Base-by-base conservation (phyloP, 1,284 basidiomycete species). In the Pseudomicrostroma phylloplanum region DNA sequence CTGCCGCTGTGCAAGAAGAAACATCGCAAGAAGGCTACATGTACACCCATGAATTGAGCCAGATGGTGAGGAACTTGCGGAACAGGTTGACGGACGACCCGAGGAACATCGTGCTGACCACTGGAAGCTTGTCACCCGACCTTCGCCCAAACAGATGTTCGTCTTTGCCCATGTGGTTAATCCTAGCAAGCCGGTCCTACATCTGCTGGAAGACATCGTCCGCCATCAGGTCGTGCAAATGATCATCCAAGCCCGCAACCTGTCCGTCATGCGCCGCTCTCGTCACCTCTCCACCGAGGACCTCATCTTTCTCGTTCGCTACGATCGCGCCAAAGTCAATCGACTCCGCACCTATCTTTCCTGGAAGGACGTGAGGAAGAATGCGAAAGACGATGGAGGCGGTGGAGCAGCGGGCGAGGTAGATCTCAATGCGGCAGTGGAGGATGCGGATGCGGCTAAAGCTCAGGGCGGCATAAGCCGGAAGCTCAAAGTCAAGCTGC, bases 311-410 rank as follows among this genome's bases (percentile, higher is more conserved):
- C 86, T 96, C 69, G 93, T 97, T 74, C 87, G 94, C 9, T 90
- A 96, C 74, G 94, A 97, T 80, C 84, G 91, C 65, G 90, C 89
- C 21, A 96, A 96, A 80, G 91, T 97, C 64, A 96, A 96, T 79
- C 84, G 94, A 25, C 82, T 97, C 19, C 82, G 91, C 26, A 96
- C 91, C 11, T 97, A 96, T 76, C 84, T 98, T n/a, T 90, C 89
- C 0, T 98, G 94, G 93, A 96, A 96, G 77, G 94, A 96, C 69
- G 93, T 97, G 7, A 86, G 94, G 17, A 96, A 96, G 76, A 90
- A 92, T 69, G 92, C 92, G 7, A 96, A 96, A 75, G 91, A 96
- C 57, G 68, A 63, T 12, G 74, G 73, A 9, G 78, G 76, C 51
- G 88, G 86, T 9, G 30, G 30, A 36, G 88, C 88, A 63, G 89